Percentiles rank a stretch among this genome's conserved stretches.
phyloP scores from a whole-genome alignment of 2,329 filamentous ascomycete species.

The Rugonectria rugulosa region DNA sequence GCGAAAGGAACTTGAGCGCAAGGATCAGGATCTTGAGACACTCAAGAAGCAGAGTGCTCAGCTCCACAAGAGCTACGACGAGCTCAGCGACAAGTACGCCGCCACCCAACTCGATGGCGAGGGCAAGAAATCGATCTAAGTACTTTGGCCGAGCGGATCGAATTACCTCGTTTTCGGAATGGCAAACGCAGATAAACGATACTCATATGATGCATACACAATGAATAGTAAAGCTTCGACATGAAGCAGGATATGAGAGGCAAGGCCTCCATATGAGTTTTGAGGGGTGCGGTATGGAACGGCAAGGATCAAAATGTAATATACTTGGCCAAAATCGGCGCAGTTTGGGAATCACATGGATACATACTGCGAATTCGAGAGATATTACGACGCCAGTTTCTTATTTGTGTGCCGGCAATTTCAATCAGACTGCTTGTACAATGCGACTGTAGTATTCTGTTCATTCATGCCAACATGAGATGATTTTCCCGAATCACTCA shows the following conservation, averaged over 20 bases:
- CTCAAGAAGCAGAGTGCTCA: slow-evolving; percentile 93
- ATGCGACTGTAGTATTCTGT: not conserved
- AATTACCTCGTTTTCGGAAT: not conserved
- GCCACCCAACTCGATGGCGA: slow-evolving; percentile 59
- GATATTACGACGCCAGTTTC: not conserved
- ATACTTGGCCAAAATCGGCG: slow-evolving; percentile 26
- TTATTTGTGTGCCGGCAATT: not conserved
- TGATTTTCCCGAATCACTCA: no score
- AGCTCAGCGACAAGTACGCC: slow-evolving; percentile 83
- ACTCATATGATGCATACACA: not conserved
- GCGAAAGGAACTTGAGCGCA: slow-evolving; percentile 75
- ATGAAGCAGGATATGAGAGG: not conserved
- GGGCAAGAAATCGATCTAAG: slow-evolving; percentile 66
- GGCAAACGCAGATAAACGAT: not conserved
- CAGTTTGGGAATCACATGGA: slow-evolving; percentile 6
- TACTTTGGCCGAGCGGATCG: not conserved
- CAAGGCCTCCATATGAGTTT: no score
- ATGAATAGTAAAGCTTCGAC: not conserved
- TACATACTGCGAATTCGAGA: not conserved
- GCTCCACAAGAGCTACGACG: slow-evolving; percentile 84
- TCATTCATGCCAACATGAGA: not conserved
- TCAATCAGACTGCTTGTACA: not conserved
- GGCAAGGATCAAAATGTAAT: slow-evolving; percentile 28
- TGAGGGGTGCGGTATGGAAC: slow-evolving; percentile 3
- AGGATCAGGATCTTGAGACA: slow-evolving; percentile 83